Evolutionary conservation across 768 basidiomycete genomes (phyloP).

Genomic region (Tulasnella calospora): DNA sequence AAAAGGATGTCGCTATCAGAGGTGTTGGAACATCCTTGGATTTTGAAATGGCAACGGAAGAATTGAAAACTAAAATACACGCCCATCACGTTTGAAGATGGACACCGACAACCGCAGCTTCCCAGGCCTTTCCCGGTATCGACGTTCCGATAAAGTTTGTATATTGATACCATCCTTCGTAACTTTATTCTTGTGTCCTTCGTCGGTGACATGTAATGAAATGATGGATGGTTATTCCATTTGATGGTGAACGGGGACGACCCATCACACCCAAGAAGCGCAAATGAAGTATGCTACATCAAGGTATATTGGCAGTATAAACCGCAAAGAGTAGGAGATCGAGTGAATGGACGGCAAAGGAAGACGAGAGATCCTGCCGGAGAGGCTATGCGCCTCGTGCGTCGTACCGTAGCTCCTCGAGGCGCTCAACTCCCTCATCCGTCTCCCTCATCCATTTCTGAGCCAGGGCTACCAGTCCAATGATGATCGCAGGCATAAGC

Average conservation of each 20-base stretch:
- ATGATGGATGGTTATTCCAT: background rate
- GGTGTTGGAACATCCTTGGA: conserved; percentile 44
- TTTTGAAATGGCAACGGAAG: conserved; percentile 31
- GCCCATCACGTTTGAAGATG: background rate
- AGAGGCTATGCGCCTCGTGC: conserved; percentile 19
- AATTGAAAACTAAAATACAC: too few species aligned
- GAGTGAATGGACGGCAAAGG: background rate
- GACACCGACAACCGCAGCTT: background rate
- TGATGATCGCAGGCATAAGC: conserved; percentile 9
- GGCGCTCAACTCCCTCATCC: conserved; percentile 8
- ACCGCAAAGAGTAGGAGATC: background rate
- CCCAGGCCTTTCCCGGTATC: background rate
- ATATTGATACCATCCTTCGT: background rate
- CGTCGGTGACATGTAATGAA: background rate
- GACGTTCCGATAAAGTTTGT: background rate
- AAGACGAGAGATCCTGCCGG: background rate
- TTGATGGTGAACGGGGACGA: background rate
- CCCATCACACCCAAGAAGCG: background rate
- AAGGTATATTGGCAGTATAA: background rate
- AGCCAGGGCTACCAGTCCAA: background rate
- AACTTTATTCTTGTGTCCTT: background rate
- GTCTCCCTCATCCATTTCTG: conserved; percentile 16
- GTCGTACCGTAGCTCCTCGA: conserved; percentile 20
- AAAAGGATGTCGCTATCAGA: conserved; percentile 41
- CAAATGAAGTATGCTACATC: background rate